phyloP scores from a whole-genome alignment of 2,329 filamentous ascomycete genomes.

The Arachnomyces sp. region DNA sequence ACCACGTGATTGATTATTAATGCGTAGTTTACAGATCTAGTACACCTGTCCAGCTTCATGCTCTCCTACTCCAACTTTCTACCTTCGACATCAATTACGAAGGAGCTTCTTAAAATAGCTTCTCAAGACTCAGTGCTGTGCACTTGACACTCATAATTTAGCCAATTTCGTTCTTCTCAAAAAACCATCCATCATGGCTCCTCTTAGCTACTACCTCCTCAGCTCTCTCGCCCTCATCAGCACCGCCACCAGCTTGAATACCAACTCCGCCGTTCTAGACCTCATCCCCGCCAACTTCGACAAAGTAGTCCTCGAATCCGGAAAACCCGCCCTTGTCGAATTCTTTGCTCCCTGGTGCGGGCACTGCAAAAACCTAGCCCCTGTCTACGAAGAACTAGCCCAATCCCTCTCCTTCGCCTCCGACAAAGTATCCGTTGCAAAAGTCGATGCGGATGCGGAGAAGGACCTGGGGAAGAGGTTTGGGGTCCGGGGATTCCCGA shows the following conservation, averaged over 20 bases:
- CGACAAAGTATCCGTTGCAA: slow-evolving; percentile 77
- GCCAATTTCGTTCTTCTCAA: not conserved
- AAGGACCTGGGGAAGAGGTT: slow-evolving; percentile 76
- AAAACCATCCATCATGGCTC: slow-evolving; percentile 32
- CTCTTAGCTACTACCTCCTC: slow-evolving; percentile 39
- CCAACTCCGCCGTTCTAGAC: slow-evolving; percentile 79
- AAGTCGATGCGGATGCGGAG: slow-evolving; percentile 91
- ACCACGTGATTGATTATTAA: no score
- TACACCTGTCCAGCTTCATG: no score
- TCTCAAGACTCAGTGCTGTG: not conserved
- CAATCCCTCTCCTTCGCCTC: slow-evolving; percentile 63
- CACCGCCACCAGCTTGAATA: slow-evolving; percentile 54
- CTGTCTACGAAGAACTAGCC: slow-evolving; percentile 87
- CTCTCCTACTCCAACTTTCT: not conserved
- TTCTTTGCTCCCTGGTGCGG: slow-evolving; percentile 99
- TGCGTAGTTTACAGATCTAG: no score
- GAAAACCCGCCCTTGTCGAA: slow-evolving; percentile 92
- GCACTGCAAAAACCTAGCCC: slow-evolving; percentile 96
- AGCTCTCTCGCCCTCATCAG: slow-evolving; percentile 39
- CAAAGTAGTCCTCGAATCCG: slow-evolving; percentile 75
- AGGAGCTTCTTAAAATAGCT: no score
- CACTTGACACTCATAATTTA: not conserved
- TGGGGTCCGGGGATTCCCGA: slow-evolving; percentile 89
- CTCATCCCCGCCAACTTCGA: slow-evolving; percentile 90
- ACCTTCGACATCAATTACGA: not conserved